Conservation (phyloP, 2,329 filamentous ascomycete species). For the Xylariales sp. region DNA sequence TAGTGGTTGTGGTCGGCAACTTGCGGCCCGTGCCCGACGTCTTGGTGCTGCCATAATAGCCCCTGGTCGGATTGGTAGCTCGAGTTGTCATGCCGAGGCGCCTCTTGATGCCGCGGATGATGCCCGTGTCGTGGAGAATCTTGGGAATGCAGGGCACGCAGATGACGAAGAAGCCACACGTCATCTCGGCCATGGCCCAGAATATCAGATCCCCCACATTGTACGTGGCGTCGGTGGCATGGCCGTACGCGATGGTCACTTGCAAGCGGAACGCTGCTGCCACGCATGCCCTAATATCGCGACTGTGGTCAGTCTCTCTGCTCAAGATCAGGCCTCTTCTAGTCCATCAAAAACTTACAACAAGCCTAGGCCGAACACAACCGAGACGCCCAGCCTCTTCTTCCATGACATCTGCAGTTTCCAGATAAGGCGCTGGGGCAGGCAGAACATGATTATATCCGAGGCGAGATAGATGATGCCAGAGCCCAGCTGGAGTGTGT, state of each 20-base stretch:
- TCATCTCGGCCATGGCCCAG: constrained; percentile 41
- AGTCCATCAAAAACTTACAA: constrained; percentile 17
- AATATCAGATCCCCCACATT: constrained; percentile 34
- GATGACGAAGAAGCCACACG: constrained; percentile 39
- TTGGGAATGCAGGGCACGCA: constrained; percentile 34
- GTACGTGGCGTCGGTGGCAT: constrained; percentile 29
- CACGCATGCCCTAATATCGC: constrained; percentile 33
- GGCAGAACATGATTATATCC: constrained; percentile 21
- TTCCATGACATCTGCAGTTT: constrained; percentile 21
- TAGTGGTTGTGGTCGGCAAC: no score
- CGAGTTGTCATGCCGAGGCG: not conserved
- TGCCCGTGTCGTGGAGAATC: constrained; percentile 24
- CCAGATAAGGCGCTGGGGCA: constrained; percentile 25
- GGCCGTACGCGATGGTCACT: constrained; percentile 26
- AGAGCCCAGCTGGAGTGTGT: constrained; percentile 12
- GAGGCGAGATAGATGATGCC: constrained; percentile 17
- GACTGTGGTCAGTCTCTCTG: no score
- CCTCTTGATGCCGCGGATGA: not conserved
- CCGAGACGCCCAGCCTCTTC: constrained; percentile 19
- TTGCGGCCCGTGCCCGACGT: no score
- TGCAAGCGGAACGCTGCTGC: constrained; percentile 33
- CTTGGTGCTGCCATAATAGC: no score
- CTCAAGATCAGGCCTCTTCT: no score
- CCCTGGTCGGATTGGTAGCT: not conserved
- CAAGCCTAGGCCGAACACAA: constrained; percentile 22